Conservation (phyloP, 768 basidiomycete species). For the Calocybe gangraenosa region DNA sequence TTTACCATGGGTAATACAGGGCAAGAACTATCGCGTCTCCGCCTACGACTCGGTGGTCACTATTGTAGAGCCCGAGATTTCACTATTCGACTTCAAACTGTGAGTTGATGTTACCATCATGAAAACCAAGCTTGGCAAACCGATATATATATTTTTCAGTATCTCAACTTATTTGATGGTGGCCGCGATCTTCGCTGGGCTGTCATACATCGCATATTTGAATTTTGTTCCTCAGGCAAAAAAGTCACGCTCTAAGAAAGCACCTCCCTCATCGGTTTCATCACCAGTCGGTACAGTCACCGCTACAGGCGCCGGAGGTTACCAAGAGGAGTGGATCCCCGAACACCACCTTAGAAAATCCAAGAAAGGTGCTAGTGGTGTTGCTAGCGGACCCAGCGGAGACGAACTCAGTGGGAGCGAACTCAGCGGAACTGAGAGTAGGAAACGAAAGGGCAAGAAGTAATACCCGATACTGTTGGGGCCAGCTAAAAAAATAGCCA, state of each 20-base stretch:
- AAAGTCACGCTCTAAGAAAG: slow-evolving; percentile 47
- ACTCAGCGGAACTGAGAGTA: slow-evolving; percentile 59
- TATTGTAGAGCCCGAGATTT: slow-evolving; percentile 75
- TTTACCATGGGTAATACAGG: slow-evolving; percentile 30
- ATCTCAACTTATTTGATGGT: slow-evolving; percentile 74
- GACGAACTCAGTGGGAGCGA: slow-evolving; percentile 68
- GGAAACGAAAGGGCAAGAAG: slow-evolving; percentile 50
- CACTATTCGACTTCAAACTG: slow-evolving; percentile 80
- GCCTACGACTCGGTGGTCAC: slow-evolving; percentile 76
- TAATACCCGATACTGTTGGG: slow-evolving; percentile 13
- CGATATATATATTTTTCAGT: too few relatives aligned
- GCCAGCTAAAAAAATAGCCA: too few relatives aligned
- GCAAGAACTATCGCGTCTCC: slow-evolving; percentile 51
- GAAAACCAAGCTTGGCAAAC: too few relatives aligned
- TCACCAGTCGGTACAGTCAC: slow-evolving; percentile 55
- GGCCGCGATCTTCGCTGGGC: slow-evolving; percentile 54
- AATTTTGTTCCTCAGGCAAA: slow-evolving; percentile 64
- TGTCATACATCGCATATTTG: slow-evolving; percentile 60
- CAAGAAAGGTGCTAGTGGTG: slow-evolving; percentile 43
- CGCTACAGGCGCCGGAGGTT: slow-evolving; percentile 63
- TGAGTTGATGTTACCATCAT: slow-evolving; percentile 30
- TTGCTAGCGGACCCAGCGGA: slow-evolving; percentile 45
- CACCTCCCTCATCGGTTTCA: slow-evolving; percentile 39
- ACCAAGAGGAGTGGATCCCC: slow-evolving; percentile 92
- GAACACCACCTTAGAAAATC: slow-evolving; percentile 77